Evolutionary conservation across 495 filamentous ascomycete species (phyloP).

Genomic region (Pyronema omphalodes): DNA sequence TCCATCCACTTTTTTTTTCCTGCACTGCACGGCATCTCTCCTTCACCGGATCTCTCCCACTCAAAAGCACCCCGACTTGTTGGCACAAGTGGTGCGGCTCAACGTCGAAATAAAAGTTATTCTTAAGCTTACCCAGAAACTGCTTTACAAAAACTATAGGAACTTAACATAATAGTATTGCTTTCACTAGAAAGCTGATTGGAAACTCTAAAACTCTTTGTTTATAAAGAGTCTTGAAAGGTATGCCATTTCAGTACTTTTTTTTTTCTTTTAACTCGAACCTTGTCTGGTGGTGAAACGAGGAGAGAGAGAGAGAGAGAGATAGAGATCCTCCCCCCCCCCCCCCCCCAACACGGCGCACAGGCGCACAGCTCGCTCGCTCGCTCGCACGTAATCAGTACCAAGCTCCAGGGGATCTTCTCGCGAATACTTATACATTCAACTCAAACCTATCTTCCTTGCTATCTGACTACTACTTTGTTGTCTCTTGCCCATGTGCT

Average conservation of each 20-base stretch:
- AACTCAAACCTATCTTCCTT: neutral
- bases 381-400: neutral
- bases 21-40: neutral
- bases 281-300: neutral
- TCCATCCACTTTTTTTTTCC: neutral
- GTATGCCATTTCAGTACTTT: neutral
- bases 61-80: neutral
- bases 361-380: neutral
- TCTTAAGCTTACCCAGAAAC: neutral
- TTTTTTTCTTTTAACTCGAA: too few relatives aligned
- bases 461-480: neutral
- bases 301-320: neutral
- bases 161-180: neutral
- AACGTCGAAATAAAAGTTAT: neutral
- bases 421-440: neutral
- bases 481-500: neutral
- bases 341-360: neutral
- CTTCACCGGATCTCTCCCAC: neutral
- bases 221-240: neutral
- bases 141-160: neutral
- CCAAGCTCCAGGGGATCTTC: neutral
- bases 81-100: neutral
- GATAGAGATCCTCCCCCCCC: too few relatives aligned
- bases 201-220: neutral
- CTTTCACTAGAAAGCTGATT: neutral